phyloP scores from a whole-genome alignment of 2,329 filamentous ascomycete species.

The Sarocladium brachiariae region DNA sequence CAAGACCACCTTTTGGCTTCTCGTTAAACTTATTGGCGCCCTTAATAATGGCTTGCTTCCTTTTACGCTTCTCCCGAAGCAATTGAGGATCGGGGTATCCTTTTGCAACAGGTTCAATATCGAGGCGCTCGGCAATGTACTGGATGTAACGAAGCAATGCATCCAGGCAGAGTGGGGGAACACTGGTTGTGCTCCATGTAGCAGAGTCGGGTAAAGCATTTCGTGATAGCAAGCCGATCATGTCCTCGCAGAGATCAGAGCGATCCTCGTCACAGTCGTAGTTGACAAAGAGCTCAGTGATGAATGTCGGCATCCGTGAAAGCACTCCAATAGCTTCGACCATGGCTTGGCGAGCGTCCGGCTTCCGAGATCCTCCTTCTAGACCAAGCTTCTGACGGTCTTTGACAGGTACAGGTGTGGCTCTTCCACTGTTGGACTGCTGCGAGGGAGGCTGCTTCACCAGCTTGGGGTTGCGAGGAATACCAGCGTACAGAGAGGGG shows the following conservation, averaged over 20 bases:
- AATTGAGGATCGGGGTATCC: constrained; percentile 58
- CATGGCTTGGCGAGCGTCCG: constrained; percentile 96
- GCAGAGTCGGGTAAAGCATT: constrained; percentile 96
- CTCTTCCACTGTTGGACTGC: constrained; percentile 69
- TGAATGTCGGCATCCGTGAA: constrained; percentile 86
- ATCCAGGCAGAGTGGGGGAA: constrained; percentile 89
- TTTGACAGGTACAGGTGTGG: constrained; percentile 84
- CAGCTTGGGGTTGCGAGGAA: constrained; percentile 83
- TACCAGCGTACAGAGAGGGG: constrained; percentile 83
- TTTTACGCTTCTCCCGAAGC: constrained; percentile 65
- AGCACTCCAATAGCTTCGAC: constrained; percentile 91
- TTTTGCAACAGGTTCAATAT: constrained; percentile 60
- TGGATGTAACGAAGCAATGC: constrained; percentile 86
- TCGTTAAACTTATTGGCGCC: constrained; percentile 93
- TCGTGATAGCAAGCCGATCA: constrained; percentile 84
- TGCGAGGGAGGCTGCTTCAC: constrained; percentile 60
- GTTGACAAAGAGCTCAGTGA: constrained; percentile 94
- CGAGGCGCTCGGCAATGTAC: constrained; percentile 79
- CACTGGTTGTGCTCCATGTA: constrained; percentile 98
- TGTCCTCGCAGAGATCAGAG: constrained; percentile 87
- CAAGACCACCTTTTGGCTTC: constrained; percentile 81
- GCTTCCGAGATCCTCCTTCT: constrained; percentile 85
- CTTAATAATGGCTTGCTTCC: constrained; percentile 83
- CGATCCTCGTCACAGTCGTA: constrained; percentile 95
- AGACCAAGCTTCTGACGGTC: constrained; percentile 89